Percentiles rank a stretch among this genome's conserved stretches.
These are phyloP conservation scores for Penicillium psychrofluorescens DNA, from an alignment of 495 filamentous ascomycete genomes.

Conservation along the genomic window DNA sequence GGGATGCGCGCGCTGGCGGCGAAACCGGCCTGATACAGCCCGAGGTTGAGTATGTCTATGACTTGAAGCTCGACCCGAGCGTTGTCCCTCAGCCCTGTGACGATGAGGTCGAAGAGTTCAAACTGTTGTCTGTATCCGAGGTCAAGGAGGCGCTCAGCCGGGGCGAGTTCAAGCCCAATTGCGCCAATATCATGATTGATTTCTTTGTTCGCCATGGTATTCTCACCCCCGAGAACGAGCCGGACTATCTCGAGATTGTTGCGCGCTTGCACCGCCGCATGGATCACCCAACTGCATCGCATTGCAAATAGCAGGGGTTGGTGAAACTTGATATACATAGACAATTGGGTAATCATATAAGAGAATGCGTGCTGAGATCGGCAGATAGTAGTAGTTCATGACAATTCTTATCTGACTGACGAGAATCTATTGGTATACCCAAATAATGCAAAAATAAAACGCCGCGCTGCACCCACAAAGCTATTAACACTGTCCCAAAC, in stretches of 20 bases:
- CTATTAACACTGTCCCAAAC: constrained; percentile 13
- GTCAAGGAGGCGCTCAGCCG: constrained; percentile 60
- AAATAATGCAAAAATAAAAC: constrained; percentile 22
- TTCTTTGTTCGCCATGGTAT: constrained; percentile 88
- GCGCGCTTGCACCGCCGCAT: constrained; percentile 70
- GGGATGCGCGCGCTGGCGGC: constrained; percentile 70
- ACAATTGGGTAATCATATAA: not conserved
- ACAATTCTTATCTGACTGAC: constrained; percentile 1
- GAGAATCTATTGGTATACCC: constrained; percentile 19
- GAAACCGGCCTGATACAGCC: constrained; percentile 86
- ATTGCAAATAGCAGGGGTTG: constrained; percentile 11
- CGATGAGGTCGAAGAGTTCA: constrained; percentile 82
- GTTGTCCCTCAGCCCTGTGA: constrained; percentile 70
- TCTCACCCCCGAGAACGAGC: constrained; percentile 74
- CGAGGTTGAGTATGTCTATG: constrained; percentile 87
- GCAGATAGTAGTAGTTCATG: too few species aligned
- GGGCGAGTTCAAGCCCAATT: constrained; percentile 92
- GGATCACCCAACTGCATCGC: constrained; percentile 64
- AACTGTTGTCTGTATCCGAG: constrained; percentile 65
- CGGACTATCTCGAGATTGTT: constrained; percentile 70
- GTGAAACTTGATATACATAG: not conserved
- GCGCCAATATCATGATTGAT: constrained; percentile 72
- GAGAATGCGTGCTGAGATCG: not conserved
- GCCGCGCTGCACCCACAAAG: constrained; percentile 24
- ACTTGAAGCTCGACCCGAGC: constrained; percentile 66